phyloP scores from a whole-genome alignment of 2,329 filamentous ascomycete genomes.

The Helotiales sp. region DNA sequence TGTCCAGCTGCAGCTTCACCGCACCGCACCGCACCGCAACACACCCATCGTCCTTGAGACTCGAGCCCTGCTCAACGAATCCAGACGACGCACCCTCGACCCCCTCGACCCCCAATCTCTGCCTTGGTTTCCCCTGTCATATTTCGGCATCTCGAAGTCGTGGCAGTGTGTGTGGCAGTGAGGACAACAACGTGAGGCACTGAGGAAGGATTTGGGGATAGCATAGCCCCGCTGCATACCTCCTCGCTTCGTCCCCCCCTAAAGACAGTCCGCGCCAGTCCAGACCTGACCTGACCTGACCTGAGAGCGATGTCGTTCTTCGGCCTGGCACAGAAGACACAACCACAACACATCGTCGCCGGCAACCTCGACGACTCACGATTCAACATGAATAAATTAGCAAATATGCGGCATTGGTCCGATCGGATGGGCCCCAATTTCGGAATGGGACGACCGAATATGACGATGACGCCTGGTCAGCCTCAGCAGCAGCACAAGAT shows the following conservation, averaged over 20 bases:
- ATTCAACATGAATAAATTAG: slow-evolving; percentile 70
- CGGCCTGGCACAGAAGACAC: slow-evolving; percentile 4
- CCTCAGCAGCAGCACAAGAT: slow-evolving; percentile 62
- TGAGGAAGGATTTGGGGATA: too few species aligned
- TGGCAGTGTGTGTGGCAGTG: slow-evolving; percentile 2
- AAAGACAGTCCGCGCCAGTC: not conserved
- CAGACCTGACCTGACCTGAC: not conserved
- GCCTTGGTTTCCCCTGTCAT: not conserved
- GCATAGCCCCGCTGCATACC: too few species aligned
- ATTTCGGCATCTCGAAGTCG: not conserved
- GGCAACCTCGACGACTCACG: slow-evolving; percentile 11
- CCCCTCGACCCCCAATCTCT: not conserved
- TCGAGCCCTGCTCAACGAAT: not conserved
- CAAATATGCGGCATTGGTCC: slow-evolving; percentile 74
- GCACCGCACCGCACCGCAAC: slow-evolving; percentile 1
- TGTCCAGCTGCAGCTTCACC: slow-evolving; percentile 9
- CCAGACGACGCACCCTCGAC: not conserved
- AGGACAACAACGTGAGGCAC: not conserved
- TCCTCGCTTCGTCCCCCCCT: not conserved
- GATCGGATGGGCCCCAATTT: slow-evolving; percentile 73
- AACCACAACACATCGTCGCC: slow-evolving; percentile 21
- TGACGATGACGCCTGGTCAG: slow-evolving; percentile 45
- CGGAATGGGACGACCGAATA: slow-evolving; percentile 60
- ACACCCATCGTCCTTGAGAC: not conserved
- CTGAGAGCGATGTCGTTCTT: slow-evolving; percentile 6